Evolutionary conservation across 768 basidiomycete genomes (phyloP).

Genomic region (Trametes gibbosa): DNA sequence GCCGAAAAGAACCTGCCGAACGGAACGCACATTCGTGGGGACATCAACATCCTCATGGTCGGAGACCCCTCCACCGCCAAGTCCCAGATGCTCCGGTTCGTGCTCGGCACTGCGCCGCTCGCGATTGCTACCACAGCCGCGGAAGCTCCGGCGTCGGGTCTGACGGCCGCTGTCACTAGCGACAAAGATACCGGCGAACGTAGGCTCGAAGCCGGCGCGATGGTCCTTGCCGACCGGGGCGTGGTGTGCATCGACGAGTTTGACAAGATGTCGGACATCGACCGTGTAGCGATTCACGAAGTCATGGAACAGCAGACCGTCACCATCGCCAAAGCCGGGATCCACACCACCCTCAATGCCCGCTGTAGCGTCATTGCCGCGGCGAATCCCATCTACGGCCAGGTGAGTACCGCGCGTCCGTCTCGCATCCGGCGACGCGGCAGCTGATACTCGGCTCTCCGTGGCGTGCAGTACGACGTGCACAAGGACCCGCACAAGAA

Average conservation of each 20-base stretch:
- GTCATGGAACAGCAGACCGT: constrained; percentile 99
- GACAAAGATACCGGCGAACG: constrained; percentile 98
- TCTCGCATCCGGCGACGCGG: background rate
- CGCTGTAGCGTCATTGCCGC: constrained; percentile 97
- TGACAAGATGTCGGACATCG: constrained; percentile 99
- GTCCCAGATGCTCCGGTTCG: constrained; percentile 92
- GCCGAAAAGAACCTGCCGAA: constrained; percentile 97
- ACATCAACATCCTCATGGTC: constrained; percentile 99
- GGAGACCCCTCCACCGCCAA: constrained; percentile 99
- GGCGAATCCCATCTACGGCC: constrained; percentile 98
- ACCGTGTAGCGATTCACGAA: constrained; percentile 99
- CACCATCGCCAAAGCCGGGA: constrained; percentile 98
- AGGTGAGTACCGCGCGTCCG: constrained; percentile 46
- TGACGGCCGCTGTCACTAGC: constrained; percentile 97
- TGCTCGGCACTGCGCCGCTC: constrained; percentile 91
- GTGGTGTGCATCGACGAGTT: constrained; percentile 99
- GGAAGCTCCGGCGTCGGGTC: constrained; percentile 98
- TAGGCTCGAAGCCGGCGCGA: constrained; percentile 95
- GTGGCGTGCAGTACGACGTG: constrained; percentile 80
- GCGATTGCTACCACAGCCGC: constrained; percentile 97
- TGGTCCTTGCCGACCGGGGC: constrained; percentile 98
- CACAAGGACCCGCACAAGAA: constrained; percentile 99
- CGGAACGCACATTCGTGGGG: constrained; percentile 97
- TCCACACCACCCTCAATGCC: constrained; percentile 97
- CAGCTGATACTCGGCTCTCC: constrained; percentile 9